Percentiles rank a stretch among this genome's conserved stretches.
phyloP scores from a whole-genome alignment of 1,139 yeast genomes.

The Groenewaldozyma sp. region DNA sequence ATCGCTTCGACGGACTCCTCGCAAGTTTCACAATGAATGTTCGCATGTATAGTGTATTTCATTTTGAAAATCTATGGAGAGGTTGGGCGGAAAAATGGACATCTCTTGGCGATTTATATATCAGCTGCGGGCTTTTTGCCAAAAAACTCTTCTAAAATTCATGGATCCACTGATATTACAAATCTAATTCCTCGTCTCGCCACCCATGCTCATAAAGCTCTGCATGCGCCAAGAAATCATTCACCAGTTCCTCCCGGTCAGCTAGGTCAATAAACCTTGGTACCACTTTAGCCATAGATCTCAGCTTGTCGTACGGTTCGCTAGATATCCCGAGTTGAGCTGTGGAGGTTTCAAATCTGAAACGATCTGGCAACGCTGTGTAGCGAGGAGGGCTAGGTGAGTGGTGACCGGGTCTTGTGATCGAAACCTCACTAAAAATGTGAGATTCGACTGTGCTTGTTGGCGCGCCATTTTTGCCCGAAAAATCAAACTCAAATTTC shows the following conservation, averaged over 20 bases:
- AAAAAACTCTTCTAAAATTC: no score
- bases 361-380: slow-evolving; percentile 18
- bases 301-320: slow-evolving; percentile 37
- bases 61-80: no score
- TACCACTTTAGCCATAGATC: slow-evolving; percentile 41
- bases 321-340: slow-evolving; percentile 40
- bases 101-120: no score
- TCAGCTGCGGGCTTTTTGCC: no score
- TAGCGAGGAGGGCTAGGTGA: slow-evolving; percentile 15
- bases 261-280: slow-evolving; percentile 36
- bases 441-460: slow-evolving; percentile 13
- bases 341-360: slow-evolving; percentile 16
- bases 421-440: slow-evolving; percentile 29
- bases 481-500: slow-evolving; percentile 11
- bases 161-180: no score
- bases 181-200: slow-evolving; percentile 33
- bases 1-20: slow-evolving; percentile 31
- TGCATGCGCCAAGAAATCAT: slow-evolving; percentile 42
- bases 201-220: slow-evolving; percentile 53
- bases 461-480: not conserved
- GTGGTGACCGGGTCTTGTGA: slow-evolving; percentile 25
- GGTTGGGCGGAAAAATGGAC: no score
- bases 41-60: slow-evolving; percentile 22
- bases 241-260: slow-evolving; percentile 59
- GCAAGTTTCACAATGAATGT: slow-evolving; percentile 48